Base-by-base conservation (phyloP, 371 early-diverging fungal genomes). In the Rhizomucor pusillus region DNA sequence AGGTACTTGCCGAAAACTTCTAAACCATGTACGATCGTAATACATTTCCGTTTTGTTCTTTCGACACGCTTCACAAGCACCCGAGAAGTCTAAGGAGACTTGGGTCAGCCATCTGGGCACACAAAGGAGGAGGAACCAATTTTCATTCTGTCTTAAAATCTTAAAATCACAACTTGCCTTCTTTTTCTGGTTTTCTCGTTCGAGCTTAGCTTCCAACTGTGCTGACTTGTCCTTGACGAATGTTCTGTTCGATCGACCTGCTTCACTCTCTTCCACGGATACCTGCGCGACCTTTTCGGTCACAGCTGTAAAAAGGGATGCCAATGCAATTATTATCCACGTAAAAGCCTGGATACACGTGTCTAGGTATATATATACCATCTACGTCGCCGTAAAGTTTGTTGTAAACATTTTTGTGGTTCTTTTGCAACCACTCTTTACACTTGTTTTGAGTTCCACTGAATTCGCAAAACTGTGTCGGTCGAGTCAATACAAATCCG, bases 11-110 rank as follows among this genome's bases (percentile, higher is more conserved):
- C 87, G 77, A 91, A 93, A 25, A 82, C 64, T 63, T 94, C 90
- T 65, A 94, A 66, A 43, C 92, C 92, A 51, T 77, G 79, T 43
- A 94, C 84, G 29, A 77, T 81, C 13, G 88, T 90, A 24, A 93
- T 86, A 63, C 87, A 86, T 75, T 95, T 97, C 70, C 92, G 79
- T 75, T 92, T 94, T 56, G 89, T 94, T 60, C 97, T 80, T 66
- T 90, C 93, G 37, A 88, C 82, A 43, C 90, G 82, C 66, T 90
- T 90, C 56, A 95, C 88, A 45, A 74, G 64, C 24, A 95, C 81
- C n/a, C 69, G 69, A 25, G 77, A 71, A 35, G 75, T 69, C 75
- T 75, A 45, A 1, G 10, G 1, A 34, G 19, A 43, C 3, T 5
- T 3, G 29, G 29, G 7, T 29, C 29, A 29, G 29, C 3, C 7